A percentile compares a stretch with the other conserved stretches of the same genome.
Evolutionary conservation across 257 asterid genomes (phyloP).

Genomic region (Linderniella brevidens): DNA sequence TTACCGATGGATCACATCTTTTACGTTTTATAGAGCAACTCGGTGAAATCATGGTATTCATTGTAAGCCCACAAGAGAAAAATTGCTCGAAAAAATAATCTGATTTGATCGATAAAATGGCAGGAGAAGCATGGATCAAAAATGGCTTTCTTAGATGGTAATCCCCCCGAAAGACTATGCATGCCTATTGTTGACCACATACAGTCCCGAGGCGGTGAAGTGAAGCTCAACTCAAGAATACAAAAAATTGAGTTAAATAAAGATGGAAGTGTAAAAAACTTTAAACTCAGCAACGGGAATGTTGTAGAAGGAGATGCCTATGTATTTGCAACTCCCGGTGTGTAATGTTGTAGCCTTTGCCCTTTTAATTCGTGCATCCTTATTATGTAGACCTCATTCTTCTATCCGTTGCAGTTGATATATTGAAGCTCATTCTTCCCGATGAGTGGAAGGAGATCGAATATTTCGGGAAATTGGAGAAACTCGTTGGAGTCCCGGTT

Average conservation of each 20-base stretch:
- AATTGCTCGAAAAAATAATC: neutral
- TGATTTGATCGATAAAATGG: conserved; percentile 7
- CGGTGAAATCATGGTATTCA: too few relatives aligned
- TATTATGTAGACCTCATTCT: neutral
- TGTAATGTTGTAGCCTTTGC: too few relatives aligned
- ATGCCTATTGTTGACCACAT: conserved; percentile 83
- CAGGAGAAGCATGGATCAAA: conserved; percentile 98
- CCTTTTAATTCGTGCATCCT: conserved; percentile 6
- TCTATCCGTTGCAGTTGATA: conserved; percentile 69
- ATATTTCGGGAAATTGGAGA: conserved; percentile 68
- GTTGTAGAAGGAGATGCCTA: conserved; percentile 68
- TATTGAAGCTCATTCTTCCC: conserved; percentile 83
- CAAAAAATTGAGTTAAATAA: conserved; percentile 61
- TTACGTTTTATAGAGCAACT: neutral
- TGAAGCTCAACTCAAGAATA: conserved; percentile 61
- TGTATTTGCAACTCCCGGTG: conserved; percentile 93
- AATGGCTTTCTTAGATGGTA: conserved; percentile 98
- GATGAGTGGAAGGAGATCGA: conserved; percentile 70
- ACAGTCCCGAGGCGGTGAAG: conserved; percentile 63
- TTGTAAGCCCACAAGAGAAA: too few relatives aligned
- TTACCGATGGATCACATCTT: neutral
- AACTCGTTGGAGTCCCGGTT: conserved; percentile 90
- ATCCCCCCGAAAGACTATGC: conserved; percentile 98
- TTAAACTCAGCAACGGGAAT: conserved; percentile 44
- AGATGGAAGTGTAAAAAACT: conserved; percentile 55